These are phyloP conservation scores for Penicillium diatomitis DNA, from an alignment of 495 filamentous ascomycete species.

Conservation along the genomic window DNA sequence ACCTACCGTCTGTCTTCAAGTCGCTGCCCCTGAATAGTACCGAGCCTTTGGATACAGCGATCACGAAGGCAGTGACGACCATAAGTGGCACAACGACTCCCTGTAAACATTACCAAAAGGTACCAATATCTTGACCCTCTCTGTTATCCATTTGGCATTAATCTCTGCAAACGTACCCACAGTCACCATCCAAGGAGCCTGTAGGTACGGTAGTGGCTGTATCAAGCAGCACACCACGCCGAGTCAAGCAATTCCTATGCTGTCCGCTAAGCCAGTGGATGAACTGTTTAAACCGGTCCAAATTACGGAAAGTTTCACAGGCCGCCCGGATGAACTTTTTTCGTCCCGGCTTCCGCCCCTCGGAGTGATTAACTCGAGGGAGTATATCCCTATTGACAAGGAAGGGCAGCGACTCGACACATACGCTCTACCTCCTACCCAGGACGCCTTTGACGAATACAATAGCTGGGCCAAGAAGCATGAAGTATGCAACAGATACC, in stretches of 20 bases:
- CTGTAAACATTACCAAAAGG: conserved; percentile 36
- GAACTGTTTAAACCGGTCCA: conserved; percentile 13
- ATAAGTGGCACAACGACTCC: too few species aligned
- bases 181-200: conserved; percentile 33
- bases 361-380: conserved; percentile 17
- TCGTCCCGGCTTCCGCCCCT: conserved; percentile 16
- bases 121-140: neutral
- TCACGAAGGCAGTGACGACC: too few species aligned
- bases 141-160: neutral
- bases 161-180: neutral
- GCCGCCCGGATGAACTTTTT: conserved; percentile 20
- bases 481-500: conserved; percentile 36
- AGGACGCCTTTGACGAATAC: conserved; percentile 24
- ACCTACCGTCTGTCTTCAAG: conserved; percentile 38
- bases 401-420: conserved; percentile 35
- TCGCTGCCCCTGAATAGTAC: too few species aligned
- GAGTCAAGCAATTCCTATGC: conserved; percentile 18
- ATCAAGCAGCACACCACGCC: conserved; percentile 30
- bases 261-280: conserved; percentile 11
- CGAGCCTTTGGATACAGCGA: too few species aligned
- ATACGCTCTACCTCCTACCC: conserved; percentile 17
- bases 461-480: conserved; percentile 23
- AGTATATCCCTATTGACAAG: conserved; percentile 35
- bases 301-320: conserved; percentile 8
- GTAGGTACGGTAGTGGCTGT: conserved; percentile 29